Evolutionary conservation across 75 land plant species (phyloP), one percentile per base, ranked within the genome.

Genomic region (Chamaecyparis obtusa): DNA sequence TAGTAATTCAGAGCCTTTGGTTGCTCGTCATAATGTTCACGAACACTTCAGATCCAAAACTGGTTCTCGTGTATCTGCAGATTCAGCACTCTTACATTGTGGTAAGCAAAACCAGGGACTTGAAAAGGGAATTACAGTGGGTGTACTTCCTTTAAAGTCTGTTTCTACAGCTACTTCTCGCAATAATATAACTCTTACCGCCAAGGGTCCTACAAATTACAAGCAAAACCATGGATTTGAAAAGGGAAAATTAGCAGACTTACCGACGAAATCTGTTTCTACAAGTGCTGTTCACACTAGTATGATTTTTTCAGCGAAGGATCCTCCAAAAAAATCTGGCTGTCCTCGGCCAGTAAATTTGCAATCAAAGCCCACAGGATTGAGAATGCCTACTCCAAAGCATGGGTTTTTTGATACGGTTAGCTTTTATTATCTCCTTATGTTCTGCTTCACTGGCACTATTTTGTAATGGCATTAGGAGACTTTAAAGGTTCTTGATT

Each of bases 341-440:
- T 32, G 44, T 27, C 39, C 85, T 64, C 44, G 82, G 9, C 48
- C 85, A 79, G 27, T 85, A 30, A 55, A 72, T 32, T 85, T 43
- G 17, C 35, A n/a, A 21, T 85, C 67, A 48, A 96, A 91, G 71
- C 95, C 96, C 54, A 90, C 98, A 27, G 99, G 95, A 13, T 89
- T 96, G 46, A 81, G 83, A 81, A 13, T 81, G 54, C 54, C 83
- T 76, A 93, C 95, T 33, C 99, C 99, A 33, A 97, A 96, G 84
- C 94, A 94, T 60, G 99, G 99, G 19, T 97, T 91, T 87, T 97
- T 97, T 90, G 99, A 97, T 92, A 90, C 93, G 92, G 99, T 97
- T 64, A 86, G 94, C 92, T 71, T 87, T 46, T 15, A 81, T 11
- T 46, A 13, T 46, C 51, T 46, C 37, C 43, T 32, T 10, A 14